phyloP scores from a whole-genome alignment of 495 filamentous ascomycete species.

The Penicillium canariense region DNA sequence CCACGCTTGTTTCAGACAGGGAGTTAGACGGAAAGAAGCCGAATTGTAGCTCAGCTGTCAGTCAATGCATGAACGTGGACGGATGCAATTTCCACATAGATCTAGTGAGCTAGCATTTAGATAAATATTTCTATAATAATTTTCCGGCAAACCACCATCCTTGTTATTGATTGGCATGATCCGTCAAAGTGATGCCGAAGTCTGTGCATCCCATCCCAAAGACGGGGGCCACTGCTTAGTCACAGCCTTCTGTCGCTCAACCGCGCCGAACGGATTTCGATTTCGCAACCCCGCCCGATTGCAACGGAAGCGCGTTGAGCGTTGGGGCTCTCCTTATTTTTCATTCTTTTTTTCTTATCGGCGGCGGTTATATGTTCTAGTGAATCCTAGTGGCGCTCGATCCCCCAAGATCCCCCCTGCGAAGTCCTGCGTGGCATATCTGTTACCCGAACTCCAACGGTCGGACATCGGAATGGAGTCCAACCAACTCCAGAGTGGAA shows the following conservation, averaged over 20 bases:
- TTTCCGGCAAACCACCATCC: too few species aligned
- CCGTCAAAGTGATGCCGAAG: too few species aligned
- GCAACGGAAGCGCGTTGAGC: slow-evolving; percentile 2
- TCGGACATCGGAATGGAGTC: slow-evolving; percentile 20
- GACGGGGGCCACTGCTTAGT: not conserved
- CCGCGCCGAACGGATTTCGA: slow-evolving; percentile 10
- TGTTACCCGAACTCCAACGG: slow-evolving; percentile 16
- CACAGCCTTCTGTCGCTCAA: not conserved
- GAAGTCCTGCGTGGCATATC: not conserved
- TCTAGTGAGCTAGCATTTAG: too few species aligned
- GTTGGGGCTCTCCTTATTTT: not conserved
- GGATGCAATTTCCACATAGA: too few species aligned
- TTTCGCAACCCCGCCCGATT: slow-evolving; percentile 7
- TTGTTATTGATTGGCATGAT: too few species aligned
- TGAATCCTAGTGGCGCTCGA: slow-evolving; percentile 5
- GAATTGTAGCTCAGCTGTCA: too few species aligned
- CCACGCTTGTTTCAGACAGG: too few species aligned
- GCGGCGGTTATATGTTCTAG: not conserved
- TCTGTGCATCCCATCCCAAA: too few species aligned
- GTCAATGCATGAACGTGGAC: too few species aligned
- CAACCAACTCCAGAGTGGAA: slow-evolving; percentile 14
- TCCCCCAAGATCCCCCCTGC: not conserved
- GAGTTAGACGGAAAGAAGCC: too few species aligned
- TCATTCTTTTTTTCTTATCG: not conserved
- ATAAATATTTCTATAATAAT: too few species aligned